These are phyloP conservation scores for Macrophomina tecta DNA, from an alignment of 2,329 filamentous ascomycete genomes.

Conservation along the genomic window DNA sequence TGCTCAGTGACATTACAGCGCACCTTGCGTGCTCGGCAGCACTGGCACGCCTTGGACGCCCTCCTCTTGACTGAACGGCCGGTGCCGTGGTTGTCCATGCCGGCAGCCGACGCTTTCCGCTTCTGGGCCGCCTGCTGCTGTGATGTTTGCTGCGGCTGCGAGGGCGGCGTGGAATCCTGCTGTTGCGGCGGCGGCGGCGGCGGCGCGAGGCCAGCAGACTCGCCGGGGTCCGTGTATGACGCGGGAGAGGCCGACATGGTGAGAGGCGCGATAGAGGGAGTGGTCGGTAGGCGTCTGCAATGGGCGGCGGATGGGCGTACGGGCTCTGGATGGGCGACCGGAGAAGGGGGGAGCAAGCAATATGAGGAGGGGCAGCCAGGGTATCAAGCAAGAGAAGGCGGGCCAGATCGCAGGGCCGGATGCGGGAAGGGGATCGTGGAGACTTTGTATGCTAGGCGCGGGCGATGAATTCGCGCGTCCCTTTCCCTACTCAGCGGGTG, in stretches of 20 bases:
- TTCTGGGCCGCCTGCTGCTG: conserved; percentile 50
- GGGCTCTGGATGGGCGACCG: not conserved
- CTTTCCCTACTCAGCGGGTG: conserved; percentile 18
- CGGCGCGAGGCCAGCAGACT: not conserved
- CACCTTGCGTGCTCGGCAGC: conserved; percentile 87
- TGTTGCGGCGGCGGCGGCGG: not conserved
- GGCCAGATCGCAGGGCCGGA: conserved; percentile 26
- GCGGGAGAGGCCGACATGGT: conserved; percentile 28
- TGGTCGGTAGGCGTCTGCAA: not conserved
- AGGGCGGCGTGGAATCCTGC: not conserved
- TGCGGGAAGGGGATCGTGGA: conserved; percentile 28
- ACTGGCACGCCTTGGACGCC: conserved; percentile 89
- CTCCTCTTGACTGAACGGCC: conserved; percentile 74
- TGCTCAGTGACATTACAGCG: conserved; percentile 91
- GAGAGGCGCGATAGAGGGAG: not conserved
- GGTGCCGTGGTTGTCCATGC: conserved; percentile 56
- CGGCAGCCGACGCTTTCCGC: conserved; percentile 63
- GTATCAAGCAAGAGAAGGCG: conserved; percentile 4
- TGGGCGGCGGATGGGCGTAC: not conserved
- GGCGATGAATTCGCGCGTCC: conserved; percentile 26
- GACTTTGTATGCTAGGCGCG: conserved; percentile 22
- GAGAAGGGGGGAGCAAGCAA: not conserved
- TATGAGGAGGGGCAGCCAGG: conserved; percentile 7
- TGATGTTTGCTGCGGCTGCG: not conserved
- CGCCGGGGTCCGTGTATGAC: conserved; percentile 19